phyloP scores from a whole-genome alignment of 345 rosid genomes.

The Acer saccharum region DNA sequence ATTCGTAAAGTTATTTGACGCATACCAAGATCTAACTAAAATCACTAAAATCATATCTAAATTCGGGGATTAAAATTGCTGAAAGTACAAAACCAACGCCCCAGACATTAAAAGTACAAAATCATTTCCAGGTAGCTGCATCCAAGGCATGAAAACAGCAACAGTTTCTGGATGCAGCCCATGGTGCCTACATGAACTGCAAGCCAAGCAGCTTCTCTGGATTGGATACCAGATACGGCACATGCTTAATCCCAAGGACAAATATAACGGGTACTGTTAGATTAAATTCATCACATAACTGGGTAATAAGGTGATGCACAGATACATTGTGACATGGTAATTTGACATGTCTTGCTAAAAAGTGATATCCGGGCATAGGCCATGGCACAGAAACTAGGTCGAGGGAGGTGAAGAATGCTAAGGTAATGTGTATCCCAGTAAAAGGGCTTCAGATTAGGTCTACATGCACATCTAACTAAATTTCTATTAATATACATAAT shows the following conservation, averaged over 20 bases:
- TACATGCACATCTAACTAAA: conserved; percentile 25
- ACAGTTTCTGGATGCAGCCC: background rate
- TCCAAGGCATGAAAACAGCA: background rate
- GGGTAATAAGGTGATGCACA: background rate
- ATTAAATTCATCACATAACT: background rate
- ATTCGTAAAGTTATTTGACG: too few species aligned
- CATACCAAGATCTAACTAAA: too few species aligned
- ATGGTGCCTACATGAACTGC: background rate
- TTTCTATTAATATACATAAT: conserved; percentile 59
- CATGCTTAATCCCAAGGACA: background rate
- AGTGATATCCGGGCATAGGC: background rate
- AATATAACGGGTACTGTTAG: background rate
- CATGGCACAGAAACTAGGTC: background rate
- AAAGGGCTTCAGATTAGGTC: conserved; percentile 14
- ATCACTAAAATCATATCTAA: too few species aligned
- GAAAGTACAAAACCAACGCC: too few species aligned
- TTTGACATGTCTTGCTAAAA: background rate
- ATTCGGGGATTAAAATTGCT: background rate
- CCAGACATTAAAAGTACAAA: too few species aligned
- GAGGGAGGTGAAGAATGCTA: background rate
- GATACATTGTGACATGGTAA: background rate
- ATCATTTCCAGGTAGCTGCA: background rate
- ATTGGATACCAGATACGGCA: background rate
- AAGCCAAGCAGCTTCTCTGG: background rate
- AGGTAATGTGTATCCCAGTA: background rate